Base-by-base conservation (phyloP, 2,329 filamentous ascomycete genomes). In the Blumeria hordei region DNA sequence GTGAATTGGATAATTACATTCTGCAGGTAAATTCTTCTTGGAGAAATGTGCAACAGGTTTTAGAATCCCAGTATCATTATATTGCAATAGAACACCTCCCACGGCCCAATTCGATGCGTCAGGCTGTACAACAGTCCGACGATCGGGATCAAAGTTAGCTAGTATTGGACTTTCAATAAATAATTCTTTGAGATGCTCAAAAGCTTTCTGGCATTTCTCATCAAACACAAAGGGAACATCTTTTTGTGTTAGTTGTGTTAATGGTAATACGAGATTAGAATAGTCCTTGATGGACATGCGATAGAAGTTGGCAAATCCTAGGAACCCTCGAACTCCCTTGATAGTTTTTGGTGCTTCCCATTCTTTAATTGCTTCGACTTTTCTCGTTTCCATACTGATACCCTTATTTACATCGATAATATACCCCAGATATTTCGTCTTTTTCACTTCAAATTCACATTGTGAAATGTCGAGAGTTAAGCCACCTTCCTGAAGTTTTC, bases 371-470 rank as follows among this genome's bases (percentile, higher is more conserved):
- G 28, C 33, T 53, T 18, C 16, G 12, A 39, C 51, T 53, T 53
- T 53, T 33, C 12, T n/a, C 3, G 10, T 8, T 6, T 53, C 51
- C 16, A 53, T 39, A 12, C 16, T 6, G 37, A 39, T 55, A 12
- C 54, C 44, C 5, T 51, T 10, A n/a, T 51, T 9, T 12, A 51
- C 36, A 39, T 37, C 35, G 18, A 55, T 47, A 21, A 55, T 53
- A 47, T 53, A 57, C 5, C 54, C 41, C 14, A 57, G 33, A 49
- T 54, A 57, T n/a, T 55, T 54, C 14, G 55, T 56, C 21, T 45
- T 18, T 35, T 8, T 54, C 45, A 56, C 41, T 43, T 47, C 32
- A 28, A 53, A 56, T 36, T 56, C 43, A 21, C 18, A 56, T 45
- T 56, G 54, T 18, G 18, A 43, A 34, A 55, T 45, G 21, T 57